A percentile compares a stretch with the other conserved stretches of the same genome.
phyloP scores from a whole-genome alignment of 2,329 filamentous ascomycete genomes.

The Sclerotinia nivalis region DNA sequence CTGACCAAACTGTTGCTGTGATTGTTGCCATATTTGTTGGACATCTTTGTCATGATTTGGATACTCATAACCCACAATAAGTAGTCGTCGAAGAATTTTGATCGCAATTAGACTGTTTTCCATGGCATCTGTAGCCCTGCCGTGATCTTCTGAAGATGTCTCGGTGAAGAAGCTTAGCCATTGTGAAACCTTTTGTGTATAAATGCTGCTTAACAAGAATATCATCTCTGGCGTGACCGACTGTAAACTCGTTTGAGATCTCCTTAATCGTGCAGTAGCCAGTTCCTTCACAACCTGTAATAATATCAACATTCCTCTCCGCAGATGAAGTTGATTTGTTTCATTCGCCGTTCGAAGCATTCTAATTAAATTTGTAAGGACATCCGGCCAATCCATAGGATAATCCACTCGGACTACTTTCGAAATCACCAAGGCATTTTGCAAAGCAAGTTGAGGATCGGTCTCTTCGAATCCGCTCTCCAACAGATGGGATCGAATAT shows the following conservation, averaged over 20 bases:
- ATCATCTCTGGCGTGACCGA: conserved; percentile 80
- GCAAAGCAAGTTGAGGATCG: conserved; percentile 73
- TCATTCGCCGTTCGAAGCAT: conserved; percentile 61
- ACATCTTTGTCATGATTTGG: conserved; percentile 79
- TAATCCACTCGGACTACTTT: conserved; percentile 91
- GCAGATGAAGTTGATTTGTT: conserved; percentile 65
- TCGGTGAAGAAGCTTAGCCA: conserved; percentile 66
- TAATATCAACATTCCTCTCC: conserved; percentile 72
- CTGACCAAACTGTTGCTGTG: conserved; percentile 74
- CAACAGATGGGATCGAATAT: conserved; percentile 74
- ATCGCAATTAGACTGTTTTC: conserved; percentile 76
- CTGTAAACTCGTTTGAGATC: conserved; percentile 75
- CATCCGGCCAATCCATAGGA: conserved; percentile 77
- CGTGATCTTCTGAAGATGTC: conserved; percentile 56
- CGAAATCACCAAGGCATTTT: conserved; percentile 84
- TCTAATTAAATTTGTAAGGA: conserved; percentile 60
- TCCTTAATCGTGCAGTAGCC: conserved; percentile 73
- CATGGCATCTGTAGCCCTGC: conserved; percentile 62
- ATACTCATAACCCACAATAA: conserved; percentile 79
- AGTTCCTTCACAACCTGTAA: conserved; percentile 90
- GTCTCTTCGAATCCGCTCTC: conserved; percentile 76
- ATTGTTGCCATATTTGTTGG: conserved; percentile 76
- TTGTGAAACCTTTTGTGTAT: conserved; percentile 67
- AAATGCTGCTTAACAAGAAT: conserved; percentile 76
- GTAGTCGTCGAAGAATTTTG: conserved; percentile 75